These are phyloP conservation scores for Aureobasidium uvarum DNA, from an alignment of 2,329 filamentous ascomycete species.

Conservation along the genomic window DNA sequence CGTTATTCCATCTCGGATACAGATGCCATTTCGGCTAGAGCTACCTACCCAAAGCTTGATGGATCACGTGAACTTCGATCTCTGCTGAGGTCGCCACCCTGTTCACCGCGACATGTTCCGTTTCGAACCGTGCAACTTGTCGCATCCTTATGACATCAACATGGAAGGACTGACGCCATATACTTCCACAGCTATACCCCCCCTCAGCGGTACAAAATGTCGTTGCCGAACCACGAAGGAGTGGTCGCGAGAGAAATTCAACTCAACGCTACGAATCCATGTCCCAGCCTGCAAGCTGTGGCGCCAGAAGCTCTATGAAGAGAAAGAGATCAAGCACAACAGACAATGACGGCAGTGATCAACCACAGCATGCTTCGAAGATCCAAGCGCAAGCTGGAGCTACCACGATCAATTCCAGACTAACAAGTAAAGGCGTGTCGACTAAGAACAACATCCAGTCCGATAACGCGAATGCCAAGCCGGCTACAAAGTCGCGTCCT, in stretches of 20 bases:
- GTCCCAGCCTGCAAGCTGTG: background rate
- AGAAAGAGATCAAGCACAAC: background rate
- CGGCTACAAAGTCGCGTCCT: background rate
- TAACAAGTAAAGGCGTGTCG: background rate
- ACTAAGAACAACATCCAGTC: background rate
- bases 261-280: background rate
- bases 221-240: background rate
- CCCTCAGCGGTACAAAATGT: background rate
- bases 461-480: background rate
- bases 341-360: background rate
- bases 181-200: fast-evolving
- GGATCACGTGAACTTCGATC: background rate
- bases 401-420: background rate
- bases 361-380: background rate
- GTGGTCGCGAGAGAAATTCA: background rate
- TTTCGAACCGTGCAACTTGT: background rate
- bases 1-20: background rate
- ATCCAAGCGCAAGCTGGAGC: background rate
- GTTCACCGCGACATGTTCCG: background rate
- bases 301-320: background rate
- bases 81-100: constrained; percentile 2
- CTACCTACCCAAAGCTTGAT: background rate
- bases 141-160: background rate
- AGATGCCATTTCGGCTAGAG: background rate
- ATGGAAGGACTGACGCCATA: background rate